Base-by-base conservation (phyloP, 257 asterid genomes). In the Solanum chiquidenum region DNA sequence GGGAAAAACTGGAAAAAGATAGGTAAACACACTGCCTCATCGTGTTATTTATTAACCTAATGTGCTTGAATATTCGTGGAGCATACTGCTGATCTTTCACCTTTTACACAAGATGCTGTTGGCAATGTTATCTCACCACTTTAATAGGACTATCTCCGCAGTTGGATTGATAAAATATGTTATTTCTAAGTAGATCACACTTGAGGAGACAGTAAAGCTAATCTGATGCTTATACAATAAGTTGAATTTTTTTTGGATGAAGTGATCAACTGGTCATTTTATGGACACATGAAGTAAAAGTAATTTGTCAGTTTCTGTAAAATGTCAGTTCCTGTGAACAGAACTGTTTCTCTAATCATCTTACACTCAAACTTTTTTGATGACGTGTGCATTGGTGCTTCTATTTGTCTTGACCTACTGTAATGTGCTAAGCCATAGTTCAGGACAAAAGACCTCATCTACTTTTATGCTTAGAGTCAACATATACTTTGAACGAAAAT, bases 1-100 rank as follows among this genome's bases (percentile, higher is more conserved):
- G 99, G 98, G 35, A 97, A 97, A 88, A 97, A 95, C 91, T 97
- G 99, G 99, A 97, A 95, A 88, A 95, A 95, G 93, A 96, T 96
- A 92, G 99, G 99, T 90, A 89, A 49, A 40, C 12, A n/a, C 42
- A 82, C 85, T 31, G 66, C 27, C 52, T 27, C 64, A 44, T 79
- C 38, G 27, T 42, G 64, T 79, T 42, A 13, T 40, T n/a, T 76
- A 40, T n/a, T 29, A 44, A 18, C 85, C 35, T 79, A 44, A 79
- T 44, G 66, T 79, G 85, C 85, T 20, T 44, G 40, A 79, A 79
- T 27, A 44, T 80, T 80, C 27, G 38, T 29, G 68, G 68, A 60
- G 20, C 68, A 27, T 12, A 14, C 85, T 46, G 68, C 85, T 16
- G 68, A 80, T 80, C 85, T 46, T 80, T 80, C 66, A 80, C 68